Base-by-base conservation (phyloP, 768 basidiomycete genomes). In the Leccinum broughii region DNA sequence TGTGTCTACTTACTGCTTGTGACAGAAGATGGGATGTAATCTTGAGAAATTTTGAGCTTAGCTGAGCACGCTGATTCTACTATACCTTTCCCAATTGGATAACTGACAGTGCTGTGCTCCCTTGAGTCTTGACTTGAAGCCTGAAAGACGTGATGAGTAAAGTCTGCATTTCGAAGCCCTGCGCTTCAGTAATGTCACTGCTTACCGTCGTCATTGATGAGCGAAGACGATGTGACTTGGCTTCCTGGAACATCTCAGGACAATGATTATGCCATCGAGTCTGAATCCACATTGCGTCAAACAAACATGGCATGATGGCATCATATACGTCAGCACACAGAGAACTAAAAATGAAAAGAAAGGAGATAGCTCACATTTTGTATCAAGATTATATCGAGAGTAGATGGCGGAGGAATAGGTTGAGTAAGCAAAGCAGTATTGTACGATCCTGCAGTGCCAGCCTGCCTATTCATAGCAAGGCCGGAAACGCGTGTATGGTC, bases 141-240 rank as follows among this genome's bases (percentile, higher is more conserved):
- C 51, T 30, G 30, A 32, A 24, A 51, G 22, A 28, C 4, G 14
- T 32, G 50, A 49, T 50, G 11, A 15, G 10, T 51, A 51, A 4
- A n/a, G 39, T n/a, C 37, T 41, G 17, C 39, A n/a, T 41, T n/a
- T n/a, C 17, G 39, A 41, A 41, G 39, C 17, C 6, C 6, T 15
- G 14, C 37, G 14, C 14, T 37, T 37, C 37, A 7, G 30, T 8
- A 30, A 28, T 32, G 32, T 32, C 32, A 32, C 14, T 65, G 17
- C 60, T 71, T 32, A 66, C 69, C 15, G 63, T 57, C 13, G 58
- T 69, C 10, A 63, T 72, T 6, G 69, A 71, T 48, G 39, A 2
- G 35, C 14, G 14, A 37, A 14, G 69, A 72, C 15, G 72, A 72
- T 32, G 2, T 55, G 2, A 63, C 66, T 4, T 73, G 35, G 72